Evolutionary conservation across 139 green algal genomes (phyloP), one percentile per base, ranked within the genome.

Genomic region (Auxenochlorella pyrenoidosa): DNA sequence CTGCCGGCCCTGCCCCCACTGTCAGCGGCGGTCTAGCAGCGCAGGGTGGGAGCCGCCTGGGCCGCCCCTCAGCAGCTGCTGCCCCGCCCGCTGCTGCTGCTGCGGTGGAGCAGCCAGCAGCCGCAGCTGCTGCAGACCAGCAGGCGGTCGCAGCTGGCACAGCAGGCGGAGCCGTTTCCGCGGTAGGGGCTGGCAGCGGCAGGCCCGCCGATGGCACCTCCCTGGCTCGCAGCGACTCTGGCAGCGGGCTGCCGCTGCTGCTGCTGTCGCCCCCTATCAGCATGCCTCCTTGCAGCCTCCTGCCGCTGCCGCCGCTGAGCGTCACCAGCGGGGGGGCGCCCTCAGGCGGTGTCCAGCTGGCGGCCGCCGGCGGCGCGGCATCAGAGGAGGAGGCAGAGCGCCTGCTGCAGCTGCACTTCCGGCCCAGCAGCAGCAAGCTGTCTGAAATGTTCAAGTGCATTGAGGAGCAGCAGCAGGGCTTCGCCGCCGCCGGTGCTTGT

Each of bases 391-490:
- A 75, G 38, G 79, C 38, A 59, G 58, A 75, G 59, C 79, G 58
- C 24, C 59, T 85, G 79, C 38, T 85, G 79, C 79, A 76, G 79
- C 59, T 75, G 79, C 59, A 75, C 5, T 85, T 75, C 59, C 24
- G 59, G n/a, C 79, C 79, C 79, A 85, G 59, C 79, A 85, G 79
- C 79, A 75, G 38, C 79, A 75, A 75, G 79, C 79, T 85, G 38
- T 38, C 79, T 0, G 79, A 85, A 8, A 65, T 85, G 26, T 85
- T 85, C 79, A 75, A 75, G 10, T 38, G 59, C 0, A 24, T 85
- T 40, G 78, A 83, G n/a, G 78, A 83, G 47, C 77, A 70, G 54
- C 76, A 66, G 51, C 51, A 72, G 78, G 28, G 21, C n/a, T n/a
- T n/a, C n/a, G n/a, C n/a, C n/a, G n/a, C n/a, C n/a, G n/a, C n/a